phyloP scores from a whole-genome alignment of 2,329 filamentous ascomycete genomes.

The Madurella mycetomatis region DNA sequence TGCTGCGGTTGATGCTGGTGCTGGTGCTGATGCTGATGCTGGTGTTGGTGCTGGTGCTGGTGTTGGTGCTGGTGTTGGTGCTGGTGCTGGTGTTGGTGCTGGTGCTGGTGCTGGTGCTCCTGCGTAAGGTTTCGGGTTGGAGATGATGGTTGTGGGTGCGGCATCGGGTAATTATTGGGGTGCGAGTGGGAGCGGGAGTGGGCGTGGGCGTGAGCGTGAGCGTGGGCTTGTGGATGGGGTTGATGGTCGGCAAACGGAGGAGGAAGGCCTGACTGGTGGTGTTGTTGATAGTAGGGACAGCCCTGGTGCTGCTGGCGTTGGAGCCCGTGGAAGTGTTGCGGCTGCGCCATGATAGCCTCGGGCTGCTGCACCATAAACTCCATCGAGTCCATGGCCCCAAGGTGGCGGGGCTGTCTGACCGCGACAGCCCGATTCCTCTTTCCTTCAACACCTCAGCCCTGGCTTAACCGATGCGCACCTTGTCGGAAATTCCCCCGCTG shows the following conservation, averaged over 20 bases:
- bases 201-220: no score
- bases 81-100: neutral
- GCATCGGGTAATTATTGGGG: conserved; percentile 5
- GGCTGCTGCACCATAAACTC: conserved; percentile 31
- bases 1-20: conserved; percentile 2
- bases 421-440: neutral
- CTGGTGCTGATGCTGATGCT: conserved; percentile 10
- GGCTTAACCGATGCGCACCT: neutral
- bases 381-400: conserved; percentile 31
- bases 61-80: conserved; percentile 12
- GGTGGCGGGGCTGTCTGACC: neutral
- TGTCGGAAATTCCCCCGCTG: neutral
- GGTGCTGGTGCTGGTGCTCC: conserved; percentile 1
- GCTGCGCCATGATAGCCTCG: conserved; percentile 6
- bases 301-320: conserved; percentile 14
- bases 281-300: conserved; percentile 20
- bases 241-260: conserved; percentile 2
- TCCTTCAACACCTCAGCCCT: neutral
- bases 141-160: conserved; percentile 6
- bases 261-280: conserved; percentile 18
- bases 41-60: conserved; percentile 12
- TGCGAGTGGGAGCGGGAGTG: conserved; percentile 5
- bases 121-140: no score
- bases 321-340: conserved; percentile 11
- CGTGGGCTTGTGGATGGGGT: neutral